Percentiles rank a stretch among this genome's conserved stretches.
These are phyloP conservation scores for Phytophthora aleatoria DNA, from an alignment of 352 stramenopile species.

Conservation along the genomic window DNA sequence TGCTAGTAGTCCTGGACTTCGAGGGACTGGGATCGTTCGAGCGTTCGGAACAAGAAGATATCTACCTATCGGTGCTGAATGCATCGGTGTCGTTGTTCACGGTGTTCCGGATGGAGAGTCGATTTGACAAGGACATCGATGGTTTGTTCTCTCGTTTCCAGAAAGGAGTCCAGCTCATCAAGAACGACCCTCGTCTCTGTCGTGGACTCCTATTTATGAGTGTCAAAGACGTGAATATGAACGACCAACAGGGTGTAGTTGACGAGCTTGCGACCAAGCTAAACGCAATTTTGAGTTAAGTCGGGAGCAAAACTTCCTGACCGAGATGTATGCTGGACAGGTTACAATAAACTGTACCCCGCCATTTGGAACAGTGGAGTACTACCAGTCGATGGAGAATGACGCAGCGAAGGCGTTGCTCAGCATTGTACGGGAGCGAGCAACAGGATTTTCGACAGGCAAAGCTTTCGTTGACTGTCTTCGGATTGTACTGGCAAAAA, in stretches of 20 bases:
- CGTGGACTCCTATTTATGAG: constrained; percentile 44
- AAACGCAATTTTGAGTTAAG: not conserved
- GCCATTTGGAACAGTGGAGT: not conserved
- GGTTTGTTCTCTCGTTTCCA: constrained; percentile 66
- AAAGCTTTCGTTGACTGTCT: not conserved
- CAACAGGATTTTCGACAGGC: not conserved
- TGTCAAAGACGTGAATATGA: not conserved
- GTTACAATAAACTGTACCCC: not conserved
- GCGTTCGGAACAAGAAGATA: constrained; percentile 79
- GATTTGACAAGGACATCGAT: constrained; percentile 79
- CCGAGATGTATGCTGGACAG: not conserved
- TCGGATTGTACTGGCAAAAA: not conserved
- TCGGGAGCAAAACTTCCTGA: not conserved
- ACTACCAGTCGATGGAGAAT: not conserved
- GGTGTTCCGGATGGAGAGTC: constrained; percentile 75
- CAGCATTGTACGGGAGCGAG: not conserved
- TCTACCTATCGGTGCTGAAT: constrained; percentile 78
- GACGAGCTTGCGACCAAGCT: not conserved
- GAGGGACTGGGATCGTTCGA: constrained; percentile 80
- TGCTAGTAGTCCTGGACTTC: constrained; percentile 78
- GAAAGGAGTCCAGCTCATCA: constrained; percentile 65
- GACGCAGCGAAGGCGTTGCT: not conserved
- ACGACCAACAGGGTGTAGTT: not conserved
- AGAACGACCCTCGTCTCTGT: constrained; percentile 56
- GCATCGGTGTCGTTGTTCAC: constrained; percentile 69